Evolutionary conservation across 306 rosid species (phyloP).

Genomic region (Quercus ilex): DNA sequence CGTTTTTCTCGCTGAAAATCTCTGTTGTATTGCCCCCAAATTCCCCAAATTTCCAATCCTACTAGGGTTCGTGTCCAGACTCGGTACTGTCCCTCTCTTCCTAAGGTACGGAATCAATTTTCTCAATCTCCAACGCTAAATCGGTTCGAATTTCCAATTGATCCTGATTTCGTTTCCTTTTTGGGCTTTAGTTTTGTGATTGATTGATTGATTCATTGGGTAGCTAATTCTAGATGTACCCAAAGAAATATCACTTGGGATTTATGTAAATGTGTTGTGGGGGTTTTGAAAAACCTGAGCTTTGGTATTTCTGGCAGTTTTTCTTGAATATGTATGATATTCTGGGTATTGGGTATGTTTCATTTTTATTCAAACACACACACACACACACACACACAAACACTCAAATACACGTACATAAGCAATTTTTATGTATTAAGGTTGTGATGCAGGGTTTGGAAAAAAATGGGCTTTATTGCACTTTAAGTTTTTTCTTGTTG

Average conservation of each 20-base stretch:
- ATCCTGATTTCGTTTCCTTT: not conserved
- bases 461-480: not conserved
- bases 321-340: not conserved
- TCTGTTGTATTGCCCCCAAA: not conserved
- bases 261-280: not conserved
- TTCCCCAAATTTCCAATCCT: not conserved
- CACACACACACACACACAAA: not conserved
- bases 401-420: not conserved
- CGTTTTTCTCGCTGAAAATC: not conserved
- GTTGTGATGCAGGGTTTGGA: not conserved
- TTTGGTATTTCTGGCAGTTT: not conserved
- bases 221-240: not conserved
- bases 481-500: too few relatives aligned
- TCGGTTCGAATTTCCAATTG: not conserved
- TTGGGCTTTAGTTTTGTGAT: not conserved
- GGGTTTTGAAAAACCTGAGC: slow-evolving; percentile 5
- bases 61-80: not conserved
- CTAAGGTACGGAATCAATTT: not conserved
- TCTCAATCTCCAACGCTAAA: not conserved
- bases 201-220: not conserved
- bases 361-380: not conserved
- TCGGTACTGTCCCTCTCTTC: not conserved
- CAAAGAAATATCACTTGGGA: not conserved
- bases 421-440: not conserved
- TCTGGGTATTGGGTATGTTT: not conserved